These are phyloP conservation scores for Dioscorea alata DNA, from an alignment of 106 monocot genomes.

Conservation along the genomic window DNA sequence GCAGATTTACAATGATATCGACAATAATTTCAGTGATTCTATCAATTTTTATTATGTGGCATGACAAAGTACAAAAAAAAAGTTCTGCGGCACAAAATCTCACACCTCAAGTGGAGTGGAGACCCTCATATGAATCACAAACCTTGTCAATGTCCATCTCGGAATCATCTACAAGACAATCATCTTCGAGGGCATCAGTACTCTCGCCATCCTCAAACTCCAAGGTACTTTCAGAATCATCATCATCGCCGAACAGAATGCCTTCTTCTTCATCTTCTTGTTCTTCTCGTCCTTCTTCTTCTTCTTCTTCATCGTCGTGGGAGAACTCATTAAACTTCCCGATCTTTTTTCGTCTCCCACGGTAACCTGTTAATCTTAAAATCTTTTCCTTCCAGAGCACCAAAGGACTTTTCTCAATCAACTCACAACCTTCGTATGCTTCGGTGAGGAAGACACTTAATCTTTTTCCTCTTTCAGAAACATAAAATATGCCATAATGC, in stretches of 20 bases:
- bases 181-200: constrained; percentile 19
- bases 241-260: constrained; percentile 15
- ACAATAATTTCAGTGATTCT: no score
- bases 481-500: constrained; percentile 88
- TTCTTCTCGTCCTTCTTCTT: constrained; percentile 28
- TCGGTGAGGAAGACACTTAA: constrained; percentile 73
- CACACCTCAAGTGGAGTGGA: no score
- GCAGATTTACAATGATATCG: no score
- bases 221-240: constrained; percentile 9
- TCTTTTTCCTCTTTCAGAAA: constrained; percentile 88
- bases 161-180: constrained; percentile 28
- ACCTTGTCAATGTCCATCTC: constrained; percentile 43
- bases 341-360: constrained; percentile 60
- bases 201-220: constrained; percentile 34
- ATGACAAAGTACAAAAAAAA: no score
- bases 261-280: constrained; percentile 23
- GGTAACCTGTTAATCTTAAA: constrained; percentile 57
- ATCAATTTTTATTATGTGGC: no score
- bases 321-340: constrained; percentile 32
- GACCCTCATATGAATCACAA: no score
- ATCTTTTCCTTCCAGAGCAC: constrained; percentile 89
- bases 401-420: constrained; percentile 71
- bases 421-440: constrained; percentile 73
- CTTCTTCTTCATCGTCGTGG: constrained; percentile 29
- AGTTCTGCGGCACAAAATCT: no score